Conservation (phyloP, 495 filamentous ascomycete genomes). For the Cercophora newfieldiana region DNA sequence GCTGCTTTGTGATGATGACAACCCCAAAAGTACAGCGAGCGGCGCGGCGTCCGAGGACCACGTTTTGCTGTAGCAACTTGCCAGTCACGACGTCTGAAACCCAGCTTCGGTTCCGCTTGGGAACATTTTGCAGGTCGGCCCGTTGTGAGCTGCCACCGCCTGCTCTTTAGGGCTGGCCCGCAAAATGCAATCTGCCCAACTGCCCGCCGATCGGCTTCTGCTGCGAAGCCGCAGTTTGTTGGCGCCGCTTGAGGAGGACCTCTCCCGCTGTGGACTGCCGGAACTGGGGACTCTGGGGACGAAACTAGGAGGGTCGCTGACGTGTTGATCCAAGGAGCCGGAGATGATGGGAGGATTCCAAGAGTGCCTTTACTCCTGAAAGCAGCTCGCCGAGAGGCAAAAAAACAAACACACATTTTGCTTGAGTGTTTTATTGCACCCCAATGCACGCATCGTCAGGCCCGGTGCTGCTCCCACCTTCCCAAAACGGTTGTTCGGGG, state of each 20-base stretch:
- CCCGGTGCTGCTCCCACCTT: constrained; percentile 15
- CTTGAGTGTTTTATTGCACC: constrained; percentile 13
- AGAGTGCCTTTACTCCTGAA: background rate
- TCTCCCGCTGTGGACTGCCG: background rate
- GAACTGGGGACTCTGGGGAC: background rate
- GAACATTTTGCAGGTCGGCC: background rate
- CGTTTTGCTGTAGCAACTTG: background rate
- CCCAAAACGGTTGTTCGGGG: constrained; percentile 11
- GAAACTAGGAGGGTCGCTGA: background rate
- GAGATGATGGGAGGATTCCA: background rate
- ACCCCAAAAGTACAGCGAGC: background rate
- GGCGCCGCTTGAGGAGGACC: background rate
- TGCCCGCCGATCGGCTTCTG: background rate
- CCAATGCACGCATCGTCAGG: constrained; percentile 3
- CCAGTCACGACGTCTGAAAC: background rate
- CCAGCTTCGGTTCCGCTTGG: background rate
- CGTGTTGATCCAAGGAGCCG: background rate
- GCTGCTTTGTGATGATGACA: background rate
- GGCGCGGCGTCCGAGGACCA: background rate
- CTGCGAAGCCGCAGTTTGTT: background rate
- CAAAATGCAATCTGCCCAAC: constrained; percentile 1
- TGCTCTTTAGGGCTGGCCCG: constrained; percentile 12
- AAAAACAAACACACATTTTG: background rate
- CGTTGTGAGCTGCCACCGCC: background rate
- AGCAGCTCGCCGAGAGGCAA: background rate